Conservation (phyloP, 208 protist species). For the Wallacemonas collosoma region DNA sequence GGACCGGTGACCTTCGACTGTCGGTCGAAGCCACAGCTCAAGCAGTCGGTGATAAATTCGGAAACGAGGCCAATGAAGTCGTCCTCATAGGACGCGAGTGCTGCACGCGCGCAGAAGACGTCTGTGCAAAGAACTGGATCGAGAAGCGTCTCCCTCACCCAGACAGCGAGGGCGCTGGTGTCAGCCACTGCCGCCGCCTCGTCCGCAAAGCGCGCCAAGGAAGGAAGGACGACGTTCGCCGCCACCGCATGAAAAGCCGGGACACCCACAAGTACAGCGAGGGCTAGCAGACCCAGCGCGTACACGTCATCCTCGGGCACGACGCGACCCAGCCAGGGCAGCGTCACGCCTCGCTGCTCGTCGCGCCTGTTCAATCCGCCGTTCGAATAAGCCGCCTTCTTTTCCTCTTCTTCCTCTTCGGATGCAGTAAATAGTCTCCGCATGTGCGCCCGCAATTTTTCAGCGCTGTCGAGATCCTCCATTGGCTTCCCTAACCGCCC, state of each 20-base stretch:
- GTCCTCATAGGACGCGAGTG: constrained; percentile 15
- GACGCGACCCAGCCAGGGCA: constrained; percentile 15
- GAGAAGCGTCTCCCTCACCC: constrained; percentile 21
- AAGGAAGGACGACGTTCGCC: constrained; percentile 34
- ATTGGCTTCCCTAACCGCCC: not conserved
- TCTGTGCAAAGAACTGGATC: not conserved
- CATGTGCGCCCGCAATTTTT: constrained; percentile 35
- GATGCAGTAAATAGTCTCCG: constrained; percentile 20
- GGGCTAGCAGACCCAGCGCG: constrained; percentile 61
- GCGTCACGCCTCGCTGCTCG: not conserved
- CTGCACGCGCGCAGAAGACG: constrained; percentile 16
- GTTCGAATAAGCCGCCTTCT: not conserved
- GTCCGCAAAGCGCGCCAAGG: not conserved
- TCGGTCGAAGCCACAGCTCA: constrained; percentile 13
- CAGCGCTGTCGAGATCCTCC: constrained; percentile 17
- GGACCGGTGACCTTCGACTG: too few species aligned
- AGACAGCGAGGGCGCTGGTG: not conserved
- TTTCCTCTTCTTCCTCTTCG: not conserved
- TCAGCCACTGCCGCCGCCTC: not conserved
- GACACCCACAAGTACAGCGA: constrained; percentile 53
- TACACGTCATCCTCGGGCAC: constrained; percentile 71
- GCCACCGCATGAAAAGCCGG: constrained; percentile 55
- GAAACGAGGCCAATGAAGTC: constrained; percentile 27
- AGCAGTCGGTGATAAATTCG: constrained; percentile 48
- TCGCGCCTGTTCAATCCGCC: not conserved